Conservation (phyloP, 441 rosid genomes). For the Mallotus japonicus region DNA sequence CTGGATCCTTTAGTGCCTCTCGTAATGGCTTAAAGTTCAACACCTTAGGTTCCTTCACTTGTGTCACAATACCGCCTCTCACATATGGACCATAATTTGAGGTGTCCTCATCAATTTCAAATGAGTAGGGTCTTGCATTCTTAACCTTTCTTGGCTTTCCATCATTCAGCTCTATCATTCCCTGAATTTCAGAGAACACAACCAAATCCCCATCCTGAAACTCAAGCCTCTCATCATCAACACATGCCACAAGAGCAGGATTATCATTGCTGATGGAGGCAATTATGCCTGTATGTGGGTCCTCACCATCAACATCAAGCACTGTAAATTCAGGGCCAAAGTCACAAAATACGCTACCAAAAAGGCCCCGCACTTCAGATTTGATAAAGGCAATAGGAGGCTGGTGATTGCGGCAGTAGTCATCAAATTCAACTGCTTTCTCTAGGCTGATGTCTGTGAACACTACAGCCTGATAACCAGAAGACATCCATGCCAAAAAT, state of each 20-base stretch:
- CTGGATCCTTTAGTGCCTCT: conserved; percentile 81
- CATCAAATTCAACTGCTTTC: conserved; percentile 68
- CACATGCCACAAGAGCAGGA: conserved; percentile 73
- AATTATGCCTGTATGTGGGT: conserved; percentile 85
- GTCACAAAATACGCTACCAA: conserved; percentile 86
- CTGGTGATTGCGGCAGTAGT: conserved; percentile 69
- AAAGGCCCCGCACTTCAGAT: conserved; percentile 85
- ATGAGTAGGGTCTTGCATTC: conserved; percentile 77
- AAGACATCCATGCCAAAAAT: conserved; percentile 18
- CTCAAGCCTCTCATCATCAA: conserved; percentile 93
- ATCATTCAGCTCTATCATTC: conserved; percentile 86
- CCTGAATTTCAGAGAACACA: conserved; percentile 84
- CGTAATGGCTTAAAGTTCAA: conserved; percentile 71
- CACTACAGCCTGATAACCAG: conserved; percentile 67
- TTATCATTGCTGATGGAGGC: conserved; percentile 86
- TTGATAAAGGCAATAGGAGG: conserved; percentile 81
- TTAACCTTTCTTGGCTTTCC: conserved; percentile 84
- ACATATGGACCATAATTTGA: conserved; percentile 54
- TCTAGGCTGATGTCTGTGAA: conserved; percentile 66
- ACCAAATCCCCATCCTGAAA: conserved; percentile 90
- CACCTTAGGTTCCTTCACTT: conserved; percentile 78
- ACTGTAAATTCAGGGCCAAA: conserved; percentile 85
- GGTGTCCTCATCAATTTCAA: conserved; percentile 78
- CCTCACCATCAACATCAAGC: conserved; percentile 86
- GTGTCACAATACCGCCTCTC: conserved; percentile 92